phyloP scores from a whole-genome alignment of 495 filamentous ascomycete species.

The Hyaloscypha bicolor region DNA sequence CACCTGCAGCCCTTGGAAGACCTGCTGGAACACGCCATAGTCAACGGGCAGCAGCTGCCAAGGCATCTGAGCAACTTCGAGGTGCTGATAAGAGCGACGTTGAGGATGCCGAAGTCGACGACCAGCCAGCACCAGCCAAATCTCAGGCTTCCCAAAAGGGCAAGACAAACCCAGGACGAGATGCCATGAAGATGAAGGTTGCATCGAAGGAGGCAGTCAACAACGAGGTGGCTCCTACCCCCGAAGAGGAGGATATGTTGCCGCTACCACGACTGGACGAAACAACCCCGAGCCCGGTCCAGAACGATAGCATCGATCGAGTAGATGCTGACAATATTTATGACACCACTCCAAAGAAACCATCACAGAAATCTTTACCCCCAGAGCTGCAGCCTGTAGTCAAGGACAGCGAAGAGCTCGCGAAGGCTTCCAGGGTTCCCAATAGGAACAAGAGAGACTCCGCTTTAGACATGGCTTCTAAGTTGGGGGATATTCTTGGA shows the following conservation, averaged over 20 bases:
- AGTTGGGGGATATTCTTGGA: not conserved
- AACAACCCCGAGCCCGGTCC: not conserved
- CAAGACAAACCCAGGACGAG: not conserved
- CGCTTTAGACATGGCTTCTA: not conserved
- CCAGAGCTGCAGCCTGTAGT: not conserved
- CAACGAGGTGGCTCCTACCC: not conserved
- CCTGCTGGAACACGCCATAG: not conserved
- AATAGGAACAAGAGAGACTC: not conserved
- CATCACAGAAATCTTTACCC: not conserved
- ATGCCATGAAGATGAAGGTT: not conserved
- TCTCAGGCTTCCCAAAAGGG: not conserved
- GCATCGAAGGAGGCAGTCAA: not conserved
- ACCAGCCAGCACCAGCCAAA: not conserved
- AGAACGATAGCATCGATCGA: not conserved
- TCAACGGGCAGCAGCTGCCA: conserved; percentile 30
- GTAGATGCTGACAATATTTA: not conserved
- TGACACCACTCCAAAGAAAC: conserved; percentile 3
- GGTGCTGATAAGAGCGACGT: conserved; percentile 6
- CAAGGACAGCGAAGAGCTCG: not conserved
- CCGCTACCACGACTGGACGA: not conserved
- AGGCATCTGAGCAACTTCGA: conserved; percentile 30
- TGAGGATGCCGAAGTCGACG: not conserved
- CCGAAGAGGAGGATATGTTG: not conserved
- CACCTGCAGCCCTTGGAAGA: conserved; percentile 1
- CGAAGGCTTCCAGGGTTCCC: not conserved